A percentile compares a stretch with the other conserved stretches of the same genome.
These are phyloP conservation scores for Diaporthe ilicicola DNA, from an alignment of 2,329 filamentous ascomycete genomes.

Conservation along the genomic window DNA sequence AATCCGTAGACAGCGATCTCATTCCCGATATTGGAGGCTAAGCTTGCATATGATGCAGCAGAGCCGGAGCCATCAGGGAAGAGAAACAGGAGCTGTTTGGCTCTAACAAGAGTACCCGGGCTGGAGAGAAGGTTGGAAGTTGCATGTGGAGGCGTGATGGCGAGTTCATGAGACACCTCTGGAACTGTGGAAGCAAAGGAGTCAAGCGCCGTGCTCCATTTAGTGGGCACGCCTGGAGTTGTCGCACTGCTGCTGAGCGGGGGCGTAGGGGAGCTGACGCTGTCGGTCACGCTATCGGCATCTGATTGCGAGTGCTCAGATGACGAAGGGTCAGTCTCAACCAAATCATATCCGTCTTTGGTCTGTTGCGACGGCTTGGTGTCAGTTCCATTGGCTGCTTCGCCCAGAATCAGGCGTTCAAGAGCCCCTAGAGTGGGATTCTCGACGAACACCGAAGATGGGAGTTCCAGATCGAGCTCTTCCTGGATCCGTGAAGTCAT, in stretches of 20 bases:
- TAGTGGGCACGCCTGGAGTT: not conserved
- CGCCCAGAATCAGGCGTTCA: not conserved
- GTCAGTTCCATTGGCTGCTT: not conserved
- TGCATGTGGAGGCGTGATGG: not conserved
- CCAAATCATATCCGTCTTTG: not conserved
- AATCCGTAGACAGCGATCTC: conserved; percentile 1
- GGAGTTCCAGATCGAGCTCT: not conserved
- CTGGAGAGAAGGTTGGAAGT: not conserved
- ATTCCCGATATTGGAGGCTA: not conserved
- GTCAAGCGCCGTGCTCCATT: not conserved
- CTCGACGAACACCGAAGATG: not conserved
- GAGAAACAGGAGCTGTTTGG: conserved; percentile 11
- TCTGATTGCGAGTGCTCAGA: not conserved
- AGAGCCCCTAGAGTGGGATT: not conserved
- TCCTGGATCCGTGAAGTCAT: conserved; percentile 16
- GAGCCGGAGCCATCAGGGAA: conserved; percentile 25
- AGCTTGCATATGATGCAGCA: not conserved
- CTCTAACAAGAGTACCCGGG: not conserved
- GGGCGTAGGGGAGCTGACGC: not conserved
- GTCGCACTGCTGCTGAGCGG: conserved; percentile 5
- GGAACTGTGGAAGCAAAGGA: not conserved
- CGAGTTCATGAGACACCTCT: not conserved
- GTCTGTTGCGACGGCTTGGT: not conserved
- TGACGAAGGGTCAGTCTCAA: not conserved
- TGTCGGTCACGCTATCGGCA: not conserved